Percentiles rank a stretch among this genome's conserved stretches.
phyloP scores from a whole-genome alignment of 2,329 filamentous ascomycete species.

The Calonectria hawksworthii region DNA sequence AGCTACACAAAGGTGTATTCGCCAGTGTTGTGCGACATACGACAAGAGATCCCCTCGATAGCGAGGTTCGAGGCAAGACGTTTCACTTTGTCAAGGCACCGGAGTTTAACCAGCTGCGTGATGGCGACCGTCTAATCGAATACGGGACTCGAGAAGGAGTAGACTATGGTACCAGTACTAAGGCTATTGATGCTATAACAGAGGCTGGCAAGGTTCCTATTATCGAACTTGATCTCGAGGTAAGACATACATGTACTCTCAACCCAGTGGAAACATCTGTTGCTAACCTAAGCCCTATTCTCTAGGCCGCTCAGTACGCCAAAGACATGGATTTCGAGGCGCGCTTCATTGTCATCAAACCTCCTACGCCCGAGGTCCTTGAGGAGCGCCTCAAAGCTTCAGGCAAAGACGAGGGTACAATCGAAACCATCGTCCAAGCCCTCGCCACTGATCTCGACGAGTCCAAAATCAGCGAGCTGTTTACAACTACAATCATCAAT shows the following conservation, averaged over 20 bases:
- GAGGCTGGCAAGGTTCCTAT: conserved; percentile 72
- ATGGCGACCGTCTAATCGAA: conserved; percentile 72
- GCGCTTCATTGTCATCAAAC: conserved; percentile 67
- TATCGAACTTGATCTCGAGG: conserved; percentile 66
- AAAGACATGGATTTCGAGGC: conserved; percentile 70
- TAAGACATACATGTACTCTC: conserved; percentile 49
- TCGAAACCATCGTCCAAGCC: conserved; percentile 43
- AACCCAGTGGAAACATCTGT: too few species aligned
- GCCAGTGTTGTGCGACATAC: conserved; percentile 69
- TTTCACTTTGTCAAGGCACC: conserved; percentile 70
- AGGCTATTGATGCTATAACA: conserved; percentile 64
- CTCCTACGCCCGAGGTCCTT: conserved; percentile 51
- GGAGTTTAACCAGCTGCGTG: conserved; percentile 70
- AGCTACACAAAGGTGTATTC: conserved; percentile 76
- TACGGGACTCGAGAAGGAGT: conserved; percentile 64
- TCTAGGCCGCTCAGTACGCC: conserved; percentile 68
- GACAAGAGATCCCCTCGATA: conserved; percentile 63
- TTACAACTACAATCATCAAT: conserved; percentile 45
- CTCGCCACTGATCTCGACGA: conserved; percentile 44
- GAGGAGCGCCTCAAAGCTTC: conserved; percentile 47
- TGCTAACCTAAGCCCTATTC: not conserved
- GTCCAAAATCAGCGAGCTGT: conserved; percentile 43
- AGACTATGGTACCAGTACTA: conserved; percentile 70
- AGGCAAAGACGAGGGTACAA: conserved; percentile 39
- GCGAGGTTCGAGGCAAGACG: conserved; percentile 65